A percentile compares a stretch with the other conserved stretches of the same genome.
These are phyloP conservation scores for Ophiostoma tasmaniense DNA, from an alignment of 2,329 filamentous ascomycete genomes.

Conservation along the genomic window DNA sequence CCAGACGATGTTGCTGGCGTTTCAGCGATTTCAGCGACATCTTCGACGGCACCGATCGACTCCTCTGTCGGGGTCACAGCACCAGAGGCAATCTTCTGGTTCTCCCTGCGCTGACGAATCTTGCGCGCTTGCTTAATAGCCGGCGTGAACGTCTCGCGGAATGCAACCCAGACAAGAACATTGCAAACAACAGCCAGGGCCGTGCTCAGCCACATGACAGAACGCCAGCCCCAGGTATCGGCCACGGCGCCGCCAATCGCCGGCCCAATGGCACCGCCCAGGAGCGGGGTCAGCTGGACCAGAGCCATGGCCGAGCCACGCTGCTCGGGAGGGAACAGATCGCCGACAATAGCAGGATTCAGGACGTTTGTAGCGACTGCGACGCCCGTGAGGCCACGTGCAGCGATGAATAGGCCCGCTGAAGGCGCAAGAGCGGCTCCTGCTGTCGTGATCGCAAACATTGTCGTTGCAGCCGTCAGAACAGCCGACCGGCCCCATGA, in stretches of 20 bases:
- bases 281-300: conserved; percentile 24
- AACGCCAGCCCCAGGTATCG: conserved; percentile 29
- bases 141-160: conserved; percentile 33
- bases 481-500: conserved; percentile 43
- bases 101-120: neutral
- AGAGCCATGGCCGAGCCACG: conserved; percentile 44
- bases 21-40: conserved; percentile 3
- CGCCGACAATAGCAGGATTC: conserved; percentile 55
- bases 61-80: conserved; percentile 18
- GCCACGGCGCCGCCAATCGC: conserved; percentile 28
- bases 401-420: conserved; percentile 51
- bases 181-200: conserved; percentile 22
- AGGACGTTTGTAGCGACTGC: conserved; percentile 57
- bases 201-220: conserved; percentile 27
- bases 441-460: conserved; percentile 42
- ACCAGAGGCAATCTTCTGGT: neutral
- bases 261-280: conserved; percentile 29
- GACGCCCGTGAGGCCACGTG: conserved; percentile 57
- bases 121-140: conserved; percentile 20
- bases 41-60: neutral
- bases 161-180: conserved; percentile 23
- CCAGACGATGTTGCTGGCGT: conserved; percentile 29
- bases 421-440: conserved; percentile 34
- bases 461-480: conserved; percentile 43
- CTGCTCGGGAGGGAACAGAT: conserved; percentile 49